phyloP scores from a whole-genome alignment of 768 basidiomycete genomes.

The Boletus rufocinnamomeus region DNA sequence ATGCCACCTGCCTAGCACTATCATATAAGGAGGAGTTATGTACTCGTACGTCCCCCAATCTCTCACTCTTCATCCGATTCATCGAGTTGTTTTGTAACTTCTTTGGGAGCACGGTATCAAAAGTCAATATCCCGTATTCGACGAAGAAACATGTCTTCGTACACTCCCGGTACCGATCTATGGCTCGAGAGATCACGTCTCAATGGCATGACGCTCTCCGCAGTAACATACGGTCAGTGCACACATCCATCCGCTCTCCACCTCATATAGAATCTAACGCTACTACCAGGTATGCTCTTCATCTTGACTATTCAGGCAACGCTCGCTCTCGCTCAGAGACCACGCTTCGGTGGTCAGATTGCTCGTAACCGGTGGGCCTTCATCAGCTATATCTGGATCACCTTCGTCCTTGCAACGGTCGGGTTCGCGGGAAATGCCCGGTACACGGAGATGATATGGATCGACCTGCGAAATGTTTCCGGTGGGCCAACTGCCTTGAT shows the following conservation, averaged over 20 bases:
- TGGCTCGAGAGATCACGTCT: constrained; percentile 33
- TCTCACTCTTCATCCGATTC: background rate
- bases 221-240: constrained; percentile 23
- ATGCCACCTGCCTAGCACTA: too few species aligned
- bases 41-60: background rate
- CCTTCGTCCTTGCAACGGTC: constrained; percentile 31
- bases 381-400: constrained; percentile 26
- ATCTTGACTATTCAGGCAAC: constrained; percentile 25
- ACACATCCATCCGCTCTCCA: background rate
- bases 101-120: background rate
- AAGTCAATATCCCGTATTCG: background rate
- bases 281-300: constrained; percentile 23
- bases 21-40: background rate
- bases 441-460: constrained; percentile 37
- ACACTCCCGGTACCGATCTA: constrained; percentile 22
- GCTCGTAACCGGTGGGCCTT: constrained; percentile 10
- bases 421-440: constrained; percentile 27
- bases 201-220: constrained; percentile 23
- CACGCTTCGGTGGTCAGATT: background rate
- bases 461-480: constrained; percentile 27
- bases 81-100: background rate
- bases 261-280: background rate
- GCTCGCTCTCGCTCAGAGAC: constrained; percentile 6
- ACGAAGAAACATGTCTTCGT: constrained; percentile 15
- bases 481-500: constrained; percentile 20